Conservation (phyloP, 192 early-diverging fungal species). For the Thoreauomyces humboldtii region DNA sequence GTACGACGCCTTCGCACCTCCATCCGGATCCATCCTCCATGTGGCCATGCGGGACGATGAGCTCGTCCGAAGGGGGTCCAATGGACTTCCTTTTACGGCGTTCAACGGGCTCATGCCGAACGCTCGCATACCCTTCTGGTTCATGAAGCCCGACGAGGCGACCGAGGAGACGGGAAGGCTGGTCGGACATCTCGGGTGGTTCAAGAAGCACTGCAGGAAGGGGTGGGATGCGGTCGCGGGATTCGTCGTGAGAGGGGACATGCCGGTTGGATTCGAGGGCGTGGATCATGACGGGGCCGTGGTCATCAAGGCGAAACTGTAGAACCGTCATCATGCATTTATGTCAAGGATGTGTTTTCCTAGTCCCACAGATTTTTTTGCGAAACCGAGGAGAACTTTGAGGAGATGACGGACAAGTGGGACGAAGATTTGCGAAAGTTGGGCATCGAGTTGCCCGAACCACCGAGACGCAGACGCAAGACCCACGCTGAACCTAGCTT, state of each 20-base stretch:
- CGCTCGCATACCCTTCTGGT: not conserved
- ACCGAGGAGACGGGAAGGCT: not conserved
- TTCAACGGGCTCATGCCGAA: not conserved
- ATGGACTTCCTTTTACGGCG: not conserved
- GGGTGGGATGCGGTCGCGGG: conserved; percentile 10
- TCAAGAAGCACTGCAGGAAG: conserved; percentile 1
- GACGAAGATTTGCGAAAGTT: too few relatives aligned
- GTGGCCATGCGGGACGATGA: conserved; percentile 8
- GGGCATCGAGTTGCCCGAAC: too few relatives aligned
- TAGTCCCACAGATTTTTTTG: too few relatives aligned
- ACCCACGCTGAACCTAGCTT: too few relatives aligned
- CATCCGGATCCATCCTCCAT: not conserved
- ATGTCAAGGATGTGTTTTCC: too few relatives aligned
- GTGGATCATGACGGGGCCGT: not conserved
- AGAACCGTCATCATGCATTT: too few relatives aligned
- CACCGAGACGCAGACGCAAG: too few relatives aligned
- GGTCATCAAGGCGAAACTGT: not conserved
- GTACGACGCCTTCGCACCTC: conserved; percentile 6
- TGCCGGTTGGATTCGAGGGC: not conserved
- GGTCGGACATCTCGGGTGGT: conserved; percentile 19
- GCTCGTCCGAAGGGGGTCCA: not conserved
- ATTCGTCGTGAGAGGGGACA: conserved; percentile 5
- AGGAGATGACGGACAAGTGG: too few relatives aligned
- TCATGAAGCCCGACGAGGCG: not conserved
- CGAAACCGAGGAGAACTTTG: too few relatives aligned